A percentile compares a stretch with the other conserved stretches of the same genome.
phyloP scores from a whole-genome alignment of 495 filamentous ascomycete species.

The Penicillium cosmopolitanum region DNA sequence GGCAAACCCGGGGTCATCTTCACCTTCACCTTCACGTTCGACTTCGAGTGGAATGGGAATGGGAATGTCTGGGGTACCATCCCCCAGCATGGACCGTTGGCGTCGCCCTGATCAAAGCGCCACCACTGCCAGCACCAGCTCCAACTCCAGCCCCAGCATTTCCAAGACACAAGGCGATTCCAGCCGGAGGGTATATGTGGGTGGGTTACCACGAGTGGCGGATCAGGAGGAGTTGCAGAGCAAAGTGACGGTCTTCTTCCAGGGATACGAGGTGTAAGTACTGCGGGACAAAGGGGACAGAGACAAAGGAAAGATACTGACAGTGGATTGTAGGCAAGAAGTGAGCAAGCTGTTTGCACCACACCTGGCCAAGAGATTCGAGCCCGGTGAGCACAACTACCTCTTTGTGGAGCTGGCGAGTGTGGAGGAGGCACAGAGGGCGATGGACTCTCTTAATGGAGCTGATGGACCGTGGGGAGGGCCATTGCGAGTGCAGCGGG shows the following conservation, averaged over 20 bases:
- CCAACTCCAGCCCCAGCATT: conserved; percentile 26
- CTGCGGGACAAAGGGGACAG: neutral
- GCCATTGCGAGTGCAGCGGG: conserved; percentile 45
- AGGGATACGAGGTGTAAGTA: conserved; percentile 56
- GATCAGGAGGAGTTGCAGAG: conserved; percentile 55
- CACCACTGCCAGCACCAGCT: conserved; percentile 37
- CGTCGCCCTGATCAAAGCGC: conserved; percentile 28
- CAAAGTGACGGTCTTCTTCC: conserved; percentile 62
- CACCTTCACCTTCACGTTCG: neutral
- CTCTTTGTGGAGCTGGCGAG: conserved; percentile 67
- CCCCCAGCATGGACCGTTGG: conserved; percentile 38
- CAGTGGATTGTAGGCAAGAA: conserved; percentile 40
- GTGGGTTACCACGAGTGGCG: conserved; percentile 62
- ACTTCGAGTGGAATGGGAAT: neutral
- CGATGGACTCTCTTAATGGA: conserved; percentile 45
- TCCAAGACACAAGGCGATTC: conserved; percentile 39
- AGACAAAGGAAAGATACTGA: neutral
- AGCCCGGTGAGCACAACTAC: conserved; percentile 65
- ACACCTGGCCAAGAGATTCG: conserved; percentile 53
- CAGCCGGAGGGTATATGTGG: conserved; percentile 63
- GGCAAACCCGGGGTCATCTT: conserved; percentile 1
- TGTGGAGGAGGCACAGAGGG: conserved; percentile 58
- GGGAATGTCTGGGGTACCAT: neutral
- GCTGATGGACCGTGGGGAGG: conserved; percentile 50
- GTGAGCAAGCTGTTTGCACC: conserved; percentile 68